Conservation (phyloP, 202 grass and related monocot species). For the Saccharum hybrid region DNA sequence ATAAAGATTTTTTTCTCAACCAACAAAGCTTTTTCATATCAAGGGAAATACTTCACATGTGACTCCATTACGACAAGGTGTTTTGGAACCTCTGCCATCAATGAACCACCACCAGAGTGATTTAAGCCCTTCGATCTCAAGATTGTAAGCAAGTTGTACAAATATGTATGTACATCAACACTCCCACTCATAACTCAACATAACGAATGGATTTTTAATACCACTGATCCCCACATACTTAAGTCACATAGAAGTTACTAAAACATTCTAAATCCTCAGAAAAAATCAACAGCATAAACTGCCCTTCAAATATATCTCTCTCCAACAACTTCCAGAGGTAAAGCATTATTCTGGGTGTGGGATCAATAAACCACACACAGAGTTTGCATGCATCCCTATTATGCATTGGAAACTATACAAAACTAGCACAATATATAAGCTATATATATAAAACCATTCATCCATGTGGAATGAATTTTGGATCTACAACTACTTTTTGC, state of each 20-base stretch:
- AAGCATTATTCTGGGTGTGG: background rate
- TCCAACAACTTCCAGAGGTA: background rate
- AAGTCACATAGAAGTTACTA: background rate
- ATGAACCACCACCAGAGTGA: background rate
- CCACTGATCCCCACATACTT: background rate
- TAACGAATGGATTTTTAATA: background rate
- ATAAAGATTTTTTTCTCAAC: too few relatives aligned
- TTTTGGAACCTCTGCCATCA: slow-evolving; percentile 4
- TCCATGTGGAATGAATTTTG: slow-evolving; percentile 7
- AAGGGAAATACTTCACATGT: background rate
- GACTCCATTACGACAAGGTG: slow-evolving; percentile 3
- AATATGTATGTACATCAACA: background rate
- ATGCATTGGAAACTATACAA: background rate
- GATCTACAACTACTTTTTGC: background rate
- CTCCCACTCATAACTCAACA: background rate
- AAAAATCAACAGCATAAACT: background rate
- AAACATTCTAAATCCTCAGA: background rate
- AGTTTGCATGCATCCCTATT: background rate
- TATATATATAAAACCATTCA: background rate
- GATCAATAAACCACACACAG: background rate
- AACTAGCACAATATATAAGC: background rate
- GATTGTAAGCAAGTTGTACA: background rate
- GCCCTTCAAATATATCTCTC: background rate
- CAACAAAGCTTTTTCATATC: background rate
- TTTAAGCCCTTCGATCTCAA: background rate